Base-by-base conservation (phyloP, 2,329 filamentous ascomycete genomes). In the Xylaria multiplex region DNA sequence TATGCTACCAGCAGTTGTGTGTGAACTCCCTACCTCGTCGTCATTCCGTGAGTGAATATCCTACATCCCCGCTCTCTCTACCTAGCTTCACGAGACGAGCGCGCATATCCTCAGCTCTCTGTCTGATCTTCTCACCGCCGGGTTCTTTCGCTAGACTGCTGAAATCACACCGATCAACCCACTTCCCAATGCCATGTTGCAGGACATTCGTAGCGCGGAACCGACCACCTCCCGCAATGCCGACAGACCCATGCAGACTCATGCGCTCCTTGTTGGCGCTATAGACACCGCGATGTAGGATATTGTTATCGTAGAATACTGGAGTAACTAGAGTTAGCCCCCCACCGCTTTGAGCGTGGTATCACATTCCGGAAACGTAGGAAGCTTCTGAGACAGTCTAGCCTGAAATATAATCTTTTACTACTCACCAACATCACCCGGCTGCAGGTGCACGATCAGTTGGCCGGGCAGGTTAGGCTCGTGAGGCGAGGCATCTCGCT, bases 251-350 rank as follows among this genome's bases (percentile, higher is more conserved):
- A 77, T 93, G 91, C 73, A 93, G 78, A 66, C 90, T 93, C 83
- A 90, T 85, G 27, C 91, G 81, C 79, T 92, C 89, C 71, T 81
- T 85, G 1, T 45, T 72, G 13, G 79, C 78, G 69, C 84, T 81
- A 77, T 93, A 93, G 32, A 87, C 86, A 1, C 91, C 91, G 3
- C 91, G 82, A 74, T 93, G 91, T 69, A 96, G 77, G 69, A 97
- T 96, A 77, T 97, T 96, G 75, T 94, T 96, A 78, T 97, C 89
- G 76, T 97, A 97, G 74, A 97, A 97, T 48, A 91, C 91, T 55
- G 22, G 3, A 6, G 11, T 30, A 16, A 0, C 6, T 43, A 43
- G 37, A 30, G 19, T 30, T 5, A 43, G 22, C 35, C 27, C 35
- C 27, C n/a, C 7, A 13, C 27, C n/a, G 14, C 2, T 16, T 9